Base-by-base conservation (phyloP, 192 early-diverging fungal genomes). In the Piromyces sp. region DNA sequence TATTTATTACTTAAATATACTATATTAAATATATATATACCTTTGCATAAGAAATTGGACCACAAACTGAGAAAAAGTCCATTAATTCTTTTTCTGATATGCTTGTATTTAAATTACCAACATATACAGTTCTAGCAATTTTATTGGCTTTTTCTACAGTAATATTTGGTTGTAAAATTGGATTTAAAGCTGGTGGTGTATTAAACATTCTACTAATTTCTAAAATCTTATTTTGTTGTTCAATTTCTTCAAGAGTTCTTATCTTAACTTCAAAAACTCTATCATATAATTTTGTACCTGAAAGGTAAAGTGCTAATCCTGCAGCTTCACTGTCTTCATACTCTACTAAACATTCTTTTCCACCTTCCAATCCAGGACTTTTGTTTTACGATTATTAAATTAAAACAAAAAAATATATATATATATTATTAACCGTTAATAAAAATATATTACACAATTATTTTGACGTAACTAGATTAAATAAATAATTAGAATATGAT, bases 121-220 rank as follows among this genome's bases (percentile, higher is more conserved):
- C 91, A 79, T 95, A 95, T 0, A 95, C 84, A 0, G 94, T 95
- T 13, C 93, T 87, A 5, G 93, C 88, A 79, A 94, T 95, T 83
- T 94, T 93, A 37, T 95, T 93, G 0, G 92, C 92, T 81, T 92
- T 91, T 37, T 89, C 83, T 15, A 90, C 85, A 1, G 87, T 85
- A n/a, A 68, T 68, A 11, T 68, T 68, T 68, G 51, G 51, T 68
- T 68, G 51, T 68, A 68, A 68, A n/a, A 68, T 68, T 26, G 90
- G 88, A 16, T 86, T 89, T 30, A 90, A 87, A 38, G 86, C 81
- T 1, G 88, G 87, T 13, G 68, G 80, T 0, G 85, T 30, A 80
- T 86, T 83, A 68, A 68, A 68, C 51, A 68, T 68, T n/a, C 51
- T 68, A 68, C 51, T 68, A 68, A 68, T 68, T 26, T 17, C 51